Evolutionary conservation across 352 stramenopile genomes (phyloP), one percentile per base, ranked within the genome.

Genomic region (Phytopythium mirpurense): DNA sequence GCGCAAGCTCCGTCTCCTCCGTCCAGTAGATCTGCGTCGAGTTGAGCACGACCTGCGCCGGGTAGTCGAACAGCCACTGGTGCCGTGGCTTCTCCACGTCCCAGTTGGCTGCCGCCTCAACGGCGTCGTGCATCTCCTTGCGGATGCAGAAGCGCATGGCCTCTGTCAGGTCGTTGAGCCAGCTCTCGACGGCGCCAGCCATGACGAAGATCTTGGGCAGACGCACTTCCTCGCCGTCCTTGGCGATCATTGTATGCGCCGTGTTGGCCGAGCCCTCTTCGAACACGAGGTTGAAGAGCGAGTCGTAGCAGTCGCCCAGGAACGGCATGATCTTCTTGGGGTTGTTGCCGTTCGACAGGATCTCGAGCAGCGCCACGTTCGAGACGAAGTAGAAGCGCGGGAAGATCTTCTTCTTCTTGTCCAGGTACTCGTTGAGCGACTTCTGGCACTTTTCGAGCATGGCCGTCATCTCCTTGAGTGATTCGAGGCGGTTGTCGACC

Each of bases 311-410:
- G 68, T 98, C 95, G 15, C 92, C 89, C 9, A 99, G 72, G 62
- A 98, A 98, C 16, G 90, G 90, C 87, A 98, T 97, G 70, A 99
- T 98, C 68, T 98, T 98, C 59, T 96, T 96, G 2, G 96, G 96
- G 57, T 98, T 98, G 60, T 95, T 95, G 40, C 85, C 85, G n/a
- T 95, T 95, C 9, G 77, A 92, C 2, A 95, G 54, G 45, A 95
- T 95, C 59, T 95, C 85, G 15, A 95, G 63, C 44, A 95, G 63
- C 37, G 85, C 83, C 18, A 93, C 83, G 38, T 93, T 95, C 52
- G 85, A 95, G 16, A 95, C 85, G 49, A 95, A 95, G 63, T 95
- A 95, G 57, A 95, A 95, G 1, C 85, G 81, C n/a, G 85, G 85
- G 68, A 93, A 95, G 52, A 93, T 93, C 51, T 95, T 95, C 60